A percentile compares a stretch with the other conserved stretches of the same genome.
These are phyloP conservation scores for Coprinopsis cinerea DNA, from an alignment of 768 basidiomycete genomes.

Conservation along the genomic window DNA sequence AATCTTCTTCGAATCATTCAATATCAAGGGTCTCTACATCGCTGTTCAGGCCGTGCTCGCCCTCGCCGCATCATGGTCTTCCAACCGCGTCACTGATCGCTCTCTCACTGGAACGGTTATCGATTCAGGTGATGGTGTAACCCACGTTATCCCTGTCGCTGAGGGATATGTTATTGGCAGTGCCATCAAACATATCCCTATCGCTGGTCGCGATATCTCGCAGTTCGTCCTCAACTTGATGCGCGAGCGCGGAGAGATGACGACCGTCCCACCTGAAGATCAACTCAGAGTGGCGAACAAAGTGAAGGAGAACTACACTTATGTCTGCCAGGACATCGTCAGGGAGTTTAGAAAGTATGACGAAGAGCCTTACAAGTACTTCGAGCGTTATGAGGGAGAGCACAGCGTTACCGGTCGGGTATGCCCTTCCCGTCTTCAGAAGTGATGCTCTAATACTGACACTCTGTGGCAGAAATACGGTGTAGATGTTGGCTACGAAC, in stretches of 20 bases:
- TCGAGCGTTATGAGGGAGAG: conserved; percentile 90
- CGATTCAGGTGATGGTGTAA: conserved; percentile 98
- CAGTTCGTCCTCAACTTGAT: conserved; percentile 94
- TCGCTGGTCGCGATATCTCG: conserved; percentile 95
- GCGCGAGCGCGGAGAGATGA: conserved; percentile 91
- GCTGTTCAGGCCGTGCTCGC: conserved; percentile 98
- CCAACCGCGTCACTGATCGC: conserved; percentile 81
- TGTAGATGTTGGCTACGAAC: conserved; percentile 95
- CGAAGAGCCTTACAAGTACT: conserved; percentile 90
- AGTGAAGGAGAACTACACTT: conserved; percentile 97
- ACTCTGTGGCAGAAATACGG: conserved; percentile 67
- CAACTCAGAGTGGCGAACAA: conserved; percentile 86
- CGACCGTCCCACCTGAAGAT: conserved; percentile 90
- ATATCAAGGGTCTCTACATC: conserved; percentile 97
- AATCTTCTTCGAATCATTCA: conserved; percentile 99
- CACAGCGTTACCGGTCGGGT: conserved; percentile 90
- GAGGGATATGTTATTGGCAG: conserved; percentile 99
- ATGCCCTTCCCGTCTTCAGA: conserved; percentile 19
- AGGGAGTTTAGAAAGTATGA: conserved; percentile 99
- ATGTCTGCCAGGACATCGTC: conserved; percentile 98
- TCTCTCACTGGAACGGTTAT: conserved; percentile 96
- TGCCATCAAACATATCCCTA: conserved; percentile 98
- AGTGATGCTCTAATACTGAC: not conserved
- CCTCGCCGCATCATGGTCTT: conserved; percentile 96
- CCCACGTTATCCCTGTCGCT: conserved; percentile 93